Evolutionary conservation across 1,284 basidiomycete genomes (phyloP).

Genomic region (Malassezia sp.): DNA sequence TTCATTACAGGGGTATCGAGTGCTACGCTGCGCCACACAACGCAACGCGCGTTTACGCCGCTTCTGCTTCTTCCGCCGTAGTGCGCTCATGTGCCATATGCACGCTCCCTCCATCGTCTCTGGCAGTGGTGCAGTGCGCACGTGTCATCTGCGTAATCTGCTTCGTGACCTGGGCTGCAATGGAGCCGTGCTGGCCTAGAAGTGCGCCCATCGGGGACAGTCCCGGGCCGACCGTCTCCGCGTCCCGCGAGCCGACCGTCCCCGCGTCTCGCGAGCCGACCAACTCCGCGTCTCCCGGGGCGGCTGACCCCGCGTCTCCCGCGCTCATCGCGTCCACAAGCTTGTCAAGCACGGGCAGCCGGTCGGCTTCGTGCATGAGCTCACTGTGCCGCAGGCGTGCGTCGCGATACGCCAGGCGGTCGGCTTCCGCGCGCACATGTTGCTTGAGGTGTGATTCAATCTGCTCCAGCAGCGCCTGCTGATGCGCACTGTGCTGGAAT

Average conservation of each 20-base stretch:
- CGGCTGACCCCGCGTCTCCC: too few relatives aligned
- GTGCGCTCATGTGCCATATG: too few relatives aligned
- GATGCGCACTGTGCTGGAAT: constrained; percentile 10
- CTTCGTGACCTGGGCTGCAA: constrained; percentile 2
- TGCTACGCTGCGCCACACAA: too few relatives aligned
- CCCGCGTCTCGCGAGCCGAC: not conserved
- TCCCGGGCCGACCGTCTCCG: not conserved
- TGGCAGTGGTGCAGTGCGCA: not conserved
- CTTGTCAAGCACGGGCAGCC: constrained; percentile 1
- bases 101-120: too few relatives aligned
- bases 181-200: not conserved
- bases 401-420: constrained; percentile 11
- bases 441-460: constrained; percentile 1
- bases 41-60: too few relatives aligned
- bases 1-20: too few relatives aligned
- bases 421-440: not conserved
- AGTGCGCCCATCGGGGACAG: not conserved
- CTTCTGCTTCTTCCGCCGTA: too few relatives aligned
- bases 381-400: constrained; percentile 13
- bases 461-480: constrained; percentile 1
- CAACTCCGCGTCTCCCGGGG: not conserved
- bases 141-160: constrained; percentile 2
- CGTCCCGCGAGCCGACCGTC: not conserved
- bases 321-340: not conserved
- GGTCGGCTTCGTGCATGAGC: constrained; percentile 9